Evolutionary conservation across 148 eudicot species (phyloP).

Genomic region (Chenopodium berlandieri): DNA sequence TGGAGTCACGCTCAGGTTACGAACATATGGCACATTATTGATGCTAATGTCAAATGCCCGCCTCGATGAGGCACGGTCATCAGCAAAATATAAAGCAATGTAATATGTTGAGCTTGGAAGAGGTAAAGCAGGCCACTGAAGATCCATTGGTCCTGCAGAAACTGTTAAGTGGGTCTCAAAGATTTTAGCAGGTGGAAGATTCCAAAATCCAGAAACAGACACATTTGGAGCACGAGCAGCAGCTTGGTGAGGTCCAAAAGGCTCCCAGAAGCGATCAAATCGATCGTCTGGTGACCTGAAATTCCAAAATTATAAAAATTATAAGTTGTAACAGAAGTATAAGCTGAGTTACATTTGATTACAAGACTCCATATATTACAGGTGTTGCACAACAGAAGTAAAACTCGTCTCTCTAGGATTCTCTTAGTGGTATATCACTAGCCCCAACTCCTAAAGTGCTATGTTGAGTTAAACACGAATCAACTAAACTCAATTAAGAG

Average conservation of each 20-base stretch:
- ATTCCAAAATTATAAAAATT: slow-evolving; percentile 3
- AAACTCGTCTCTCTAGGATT: background rate
- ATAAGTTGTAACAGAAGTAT: background rate
- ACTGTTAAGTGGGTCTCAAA: slow-evolving; percentile 61
- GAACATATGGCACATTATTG: slow-evolving; percentile 55
- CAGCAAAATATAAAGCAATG: slow-evolving; percentile 85
- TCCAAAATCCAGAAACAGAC: slow-evolving; percentile 82
- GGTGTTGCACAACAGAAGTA: background rate
- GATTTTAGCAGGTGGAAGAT: slow-evolving; percentile 66
- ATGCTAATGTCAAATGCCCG: slow-evolving; percentile 59
- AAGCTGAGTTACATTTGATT: background rate
- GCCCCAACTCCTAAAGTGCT: background rate
- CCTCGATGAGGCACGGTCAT: slow-evolving; percentile 46
- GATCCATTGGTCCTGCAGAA: slow-evolving; percentile 39
- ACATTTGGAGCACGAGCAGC: slow-evolving; percentile 39
- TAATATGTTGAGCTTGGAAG: slow-evolving; percentile 61
- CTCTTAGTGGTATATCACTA: background rate
- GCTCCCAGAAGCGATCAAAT: slow-evolving; percentile 89
- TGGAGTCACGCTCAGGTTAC: slow-evolving; percentile 50
- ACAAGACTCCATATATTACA: background rate
- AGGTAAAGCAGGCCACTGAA: slow-evolving; percentile 75
- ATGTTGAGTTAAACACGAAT: background rate
- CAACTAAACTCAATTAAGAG: background rate
- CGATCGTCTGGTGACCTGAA: slow-evolving; percentile 85
- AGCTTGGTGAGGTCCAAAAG: slow-evolving; percentile 60